Base-by-base conservation (phyloP, 2,329 filamentous ascomycete genomes). In the Tolypocladium tundrense region DNA sequence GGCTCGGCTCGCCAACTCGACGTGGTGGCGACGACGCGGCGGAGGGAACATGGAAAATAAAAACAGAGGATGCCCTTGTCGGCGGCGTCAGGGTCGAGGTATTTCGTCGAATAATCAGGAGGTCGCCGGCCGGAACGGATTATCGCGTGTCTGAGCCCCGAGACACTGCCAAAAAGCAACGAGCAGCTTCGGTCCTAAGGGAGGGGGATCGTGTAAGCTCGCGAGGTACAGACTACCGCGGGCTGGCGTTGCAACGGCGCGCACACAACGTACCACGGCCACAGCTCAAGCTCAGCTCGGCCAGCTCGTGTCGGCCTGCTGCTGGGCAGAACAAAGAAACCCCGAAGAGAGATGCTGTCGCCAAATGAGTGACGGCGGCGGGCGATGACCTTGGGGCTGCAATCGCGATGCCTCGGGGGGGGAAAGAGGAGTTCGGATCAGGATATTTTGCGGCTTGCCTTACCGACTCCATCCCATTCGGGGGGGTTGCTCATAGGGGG, bases 161-260 rank as follows among this genome's bases (percentile, higher is more conserved):
- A 58, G 58, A 59, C 58, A 58, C 50, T 53, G 52, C 27, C 33
- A 33, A 55, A 55, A 57, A 60, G 53, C 54, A 58, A 54, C 57
- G 52, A 10, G 42, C 41, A 21, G 41, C n/a, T 8, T 10, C 9
- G 45, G 27, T 50, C 45, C 45, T n/a, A 33, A 10, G 27, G 8
- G 24, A 27, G 24, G 27, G 16, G 45, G 24, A 33, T 50, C 45
- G 45, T 50, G 45, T 33, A 50, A 33, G 45, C 45, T 50, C 27
- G 27, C 14, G 16, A 14, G 37, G 37, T 39, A 39, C 24, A 27
- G 24, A 27, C 24, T 27, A 27, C 14, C 37, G 37, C 37, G 39
- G 48, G 9, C 16, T 33, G 9, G 19, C 27, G 16, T 19, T 33
- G 16, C 27, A 33, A 16, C 31, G 27, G 19, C 48, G 27, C 19